A percentile compares a stretch with the other conserved stretches of the same genome.
phyloP scores from a whole-genome alignment of 805 yeast species.

The Barnettozyma populi region DNA sequence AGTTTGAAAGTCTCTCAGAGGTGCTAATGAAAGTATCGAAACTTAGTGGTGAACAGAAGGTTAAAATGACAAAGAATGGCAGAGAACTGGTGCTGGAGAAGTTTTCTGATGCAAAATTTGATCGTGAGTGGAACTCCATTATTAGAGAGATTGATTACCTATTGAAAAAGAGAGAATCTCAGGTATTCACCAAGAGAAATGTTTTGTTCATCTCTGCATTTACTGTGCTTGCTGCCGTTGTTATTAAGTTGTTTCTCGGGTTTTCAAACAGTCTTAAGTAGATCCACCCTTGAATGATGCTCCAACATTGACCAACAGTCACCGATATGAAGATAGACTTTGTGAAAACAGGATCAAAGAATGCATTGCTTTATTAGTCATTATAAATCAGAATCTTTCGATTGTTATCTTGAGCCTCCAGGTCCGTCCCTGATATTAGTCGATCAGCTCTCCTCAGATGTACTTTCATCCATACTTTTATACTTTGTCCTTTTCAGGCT shows the following conservation, averaged over 20 bases:
- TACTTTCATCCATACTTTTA: background rate
- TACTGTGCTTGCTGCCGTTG: background rate
- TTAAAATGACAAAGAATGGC: conserved; percentile 42
- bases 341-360: background rate
- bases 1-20: conserved; percentile 43
- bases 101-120: conserved; percentile 61
- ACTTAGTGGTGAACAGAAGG: conserved; percentile 32
- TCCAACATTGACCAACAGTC: background rate
- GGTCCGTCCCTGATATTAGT: background rate
- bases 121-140: conserved; percentile 43
- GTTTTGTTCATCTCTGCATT: conserved; percentile 1
- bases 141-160: conserved; percentile 11
- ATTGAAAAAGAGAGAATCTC: background rate
- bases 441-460: background rate
- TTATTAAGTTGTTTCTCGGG: background rate
- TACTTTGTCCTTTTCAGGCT: background rate
- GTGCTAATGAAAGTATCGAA: conserved; percentile 41
- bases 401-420: background rate
- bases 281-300: background rate
- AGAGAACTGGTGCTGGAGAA: conserved; percentile 38
- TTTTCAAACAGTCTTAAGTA: background rate
- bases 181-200: background rate
- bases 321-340: background rate
- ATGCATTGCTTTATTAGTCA: background rate
- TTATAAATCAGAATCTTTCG: background rate